Evolutionary conservation across 805 yeast species (phyloP).

Genomic region (Tetrapisispora phaffii): DNA sequence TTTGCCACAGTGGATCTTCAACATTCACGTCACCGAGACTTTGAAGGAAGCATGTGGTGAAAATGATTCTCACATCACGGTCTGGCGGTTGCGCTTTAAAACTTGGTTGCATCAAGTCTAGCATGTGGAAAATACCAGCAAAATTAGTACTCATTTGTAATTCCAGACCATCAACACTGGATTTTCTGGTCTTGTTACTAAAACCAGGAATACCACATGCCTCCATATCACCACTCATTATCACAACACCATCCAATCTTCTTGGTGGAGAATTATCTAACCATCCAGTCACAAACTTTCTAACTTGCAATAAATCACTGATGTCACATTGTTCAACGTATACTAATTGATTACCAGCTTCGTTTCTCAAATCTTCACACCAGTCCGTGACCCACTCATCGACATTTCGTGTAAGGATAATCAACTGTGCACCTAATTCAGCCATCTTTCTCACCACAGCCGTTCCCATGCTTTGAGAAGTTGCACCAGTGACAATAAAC

Average conservation of each 20-base stretch:
- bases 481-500: conserved; percentile 80
- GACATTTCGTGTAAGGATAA: conserved; percentile 55
- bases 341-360: conserved; percentile 60
- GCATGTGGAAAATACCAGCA: conserved; percentile 68
- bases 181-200: conserved; percentile 39
- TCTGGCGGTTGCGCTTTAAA: conserved; percentile 87
- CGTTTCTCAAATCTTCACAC: conserved; percentile 64
- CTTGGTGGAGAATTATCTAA: conserved; percentile 84
- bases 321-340: conserved; percentile 90
- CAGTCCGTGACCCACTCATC: conserved; percentile 76
- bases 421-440: conserved; percentile 71
- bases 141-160: conserved; percentile 76
- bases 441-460: conserved; percentile 69
- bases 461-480: conserved; percentile 77
- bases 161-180: conserved; percentile 77
- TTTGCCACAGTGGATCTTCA: conserved; percentile 54
- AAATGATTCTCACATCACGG: conserved; percentile 76
- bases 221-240: conserved; percentile 75
- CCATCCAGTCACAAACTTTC: conserved; percentile 93
- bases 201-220: conserved; percentile 45
- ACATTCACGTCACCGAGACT: conserved; percentile 58
- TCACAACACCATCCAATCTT: conserved; percentile 78
- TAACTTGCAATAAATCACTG: conserved; percentile 56
- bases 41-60: conserved; percentile 73
- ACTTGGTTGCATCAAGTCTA: conserved; percentile 74